phyloP scores from a whole-genome alignment of 2,329 filamentous ascomycete genomes.

The Trichoderma koningiopsis region DNA sequence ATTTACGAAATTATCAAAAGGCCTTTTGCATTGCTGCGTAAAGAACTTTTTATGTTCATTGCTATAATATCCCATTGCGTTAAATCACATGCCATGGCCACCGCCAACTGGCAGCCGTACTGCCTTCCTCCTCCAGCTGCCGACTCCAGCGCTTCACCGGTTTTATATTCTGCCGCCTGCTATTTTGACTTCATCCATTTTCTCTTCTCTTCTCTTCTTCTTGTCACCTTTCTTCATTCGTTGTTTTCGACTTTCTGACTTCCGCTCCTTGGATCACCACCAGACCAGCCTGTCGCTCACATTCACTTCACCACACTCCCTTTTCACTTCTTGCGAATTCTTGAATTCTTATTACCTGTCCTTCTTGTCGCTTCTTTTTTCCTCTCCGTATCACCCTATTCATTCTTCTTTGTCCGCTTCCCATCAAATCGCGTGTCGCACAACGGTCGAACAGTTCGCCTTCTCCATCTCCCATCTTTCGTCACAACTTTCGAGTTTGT shows the following conservation, averaged over 20 bases:
- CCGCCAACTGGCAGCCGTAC: neutral
- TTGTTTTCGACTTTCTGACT: slow-evolving; percentile 28
- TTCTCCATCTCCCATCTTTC: neutral
- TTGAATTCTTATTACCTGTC: slow-evolving; percentile 6
- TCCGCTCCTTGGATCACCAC: slow-evolving; percentile 26
- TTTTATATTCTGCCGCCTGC: slow-evolving; percentile 24
- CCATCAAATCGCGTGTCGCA: neutral
- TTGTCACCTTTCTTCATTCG: slow-evolving; percentile 25
- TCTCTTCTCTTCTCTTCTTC: slow-evolving; percentile 4
- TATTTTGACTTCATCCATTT: neutral
- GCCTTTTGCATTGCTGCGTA: neutral
- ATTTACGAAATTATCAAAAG: neutral
- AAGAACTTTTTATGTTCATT: neutral
- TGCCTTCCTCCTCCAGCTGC: slow-evolving; percentile 6
- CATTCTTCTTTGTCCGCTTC: neutral
- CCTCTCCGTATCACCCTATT: neutral
- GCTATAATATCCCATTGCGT: neutral
- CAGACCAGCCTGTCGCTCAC: slow-evolving; percentile 20
- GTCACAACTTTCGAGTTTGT: slow-evolving; percentile 6
- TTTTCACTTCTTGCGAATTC: slow-evolving; percentile 24
- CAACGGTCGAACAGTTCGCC: neutral
- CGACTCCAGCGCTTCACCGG: slow-evolving; percentile 14
- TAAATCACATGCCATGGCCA: neutral
- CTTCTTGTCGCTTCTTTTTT: neutral
- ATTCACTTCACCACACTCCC: slow-evolving; percentile 10